These are phyloP conservation scores for Ensete ventricosum DNA, from an alignment of 176 grass and related monocot species.

Conservation along the genomic window DNA sequence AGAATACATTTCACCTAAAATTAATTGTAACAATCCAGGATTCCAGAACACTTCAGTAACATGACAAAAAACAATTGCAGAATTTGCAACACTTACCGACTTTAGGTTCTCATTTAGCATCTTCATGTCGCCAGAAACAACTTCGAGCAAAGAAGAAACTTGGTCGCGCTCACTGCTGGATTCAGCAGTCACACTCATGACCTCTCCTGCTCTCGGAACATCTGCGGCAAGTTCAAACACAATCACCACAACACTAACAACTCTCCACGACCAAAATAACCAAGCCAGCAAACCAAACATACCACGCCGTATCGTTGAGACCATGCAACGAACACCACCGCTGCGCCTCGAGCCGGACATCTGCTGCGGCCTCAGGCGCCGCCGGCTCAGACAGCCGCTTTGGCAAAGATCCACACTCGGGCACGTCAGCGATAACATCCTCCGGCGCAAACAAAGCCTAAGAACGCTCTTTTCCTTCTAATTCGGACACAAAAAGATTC, in stretches of 20 bases:
- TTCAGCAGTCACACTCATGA: conserved; percentile 10
- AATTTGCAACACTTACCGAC: conserved; percentile 43
- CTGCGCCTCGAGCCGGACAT: conserved; percentile 35
- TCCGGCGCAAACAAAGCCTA: not conserved
- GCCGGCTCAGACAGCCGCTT: conserved; percentile 19
- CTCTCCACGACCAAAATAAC: not conserved
- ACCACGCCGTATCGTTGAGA: conserved; percentile 56
- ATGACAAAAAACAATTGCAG: conserved; percentile 1
- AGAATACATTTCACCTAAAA: not conserved
- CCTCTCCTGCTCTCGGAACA: not conserved
- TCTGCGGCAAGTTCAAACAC: conserved; percentile 23
- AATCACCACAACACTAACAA: not conserved
- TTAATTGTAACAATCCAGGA: not conserved
- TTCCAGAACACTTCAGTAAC: not conserved
- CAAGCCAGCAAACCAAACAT: not conserved
- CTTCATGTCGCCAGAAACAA: conserved; percentile 61
- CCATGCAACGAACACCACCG: conserved; percentile 53
- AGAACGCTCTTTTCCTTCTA: not conserved
- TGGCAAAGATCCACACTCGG: conserved; percentile 38
- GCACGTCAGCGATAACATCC: conserved; percentile 73
- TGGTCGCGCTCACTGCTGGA: conserved; percentile 25
- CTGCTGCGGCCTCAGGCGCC: not conserved
- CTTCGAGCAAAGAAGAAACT: conserved; percentile 59
- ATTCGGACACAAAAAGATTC: not conserved
- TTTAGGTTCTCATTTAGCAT: conserved; percentile 87